Base-by-base conservation (phyloP, 1,139 yeast genomes). In the Entelexis sorbosivorans region DNA sequence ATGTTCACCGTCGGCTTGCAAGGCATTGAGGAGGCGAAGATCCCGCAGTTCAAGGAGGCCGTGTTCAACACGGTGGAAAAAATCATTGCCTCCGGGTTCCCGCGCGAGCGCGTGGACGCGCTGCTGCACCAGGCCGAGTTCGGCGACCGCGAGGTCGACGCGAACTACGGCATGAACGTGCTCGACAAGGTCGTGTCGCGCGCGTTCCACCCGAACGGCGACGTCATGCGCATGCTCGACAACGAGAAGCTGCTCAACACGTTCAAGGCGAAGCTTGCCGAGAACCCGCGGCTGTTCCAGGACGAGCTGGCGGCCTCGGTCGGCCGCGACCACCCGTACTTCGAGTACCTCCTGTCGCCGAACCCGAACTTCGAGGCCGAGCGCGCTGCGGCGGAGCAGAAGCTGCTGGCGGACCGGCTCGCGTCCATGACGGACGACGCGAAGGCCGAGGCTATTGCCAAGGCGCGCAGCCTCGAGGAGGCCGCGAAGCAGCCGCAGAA, bases 101-200 rank as follows among this genome's bases (percentile, higher is more conserved):
- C 82, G 42, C 71, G 73, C 38, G 73, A 76, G 33, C 79, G 89
- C 60, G 75, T 91, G 17, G 82, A 84, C 52, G 97, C 95, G 0
- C 77, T 91, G 44, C 72, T 93, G 43, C 94, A 88, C 65, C 97
- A 89, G 64, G 72, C 89, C 42, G 98, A 91, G 64, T 70, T 91
- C 38, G 71, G 79, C 42, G 82, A 86, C 65, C 85, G 87, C 60
- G 89, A 86, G 59, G 94, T 88, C 57, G 88, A 83, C 60, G 83
- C 97, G 0, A 87, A 87, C 53, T 89, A 88, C 68, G 99, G 99
- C 17, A 70, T 91, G 71, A 81, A 81, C 31, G 68, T 91, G 51
- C 73, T 91, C 40, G 80, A 80, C 61, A 75, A 88, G 2, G 61
- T 91, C 11, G 76, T 86, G 36, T 87, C 96, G 11, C 79, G 88